Conservation (phyloP, 139 green algal species). For the Eudorina sp. region DNA sequence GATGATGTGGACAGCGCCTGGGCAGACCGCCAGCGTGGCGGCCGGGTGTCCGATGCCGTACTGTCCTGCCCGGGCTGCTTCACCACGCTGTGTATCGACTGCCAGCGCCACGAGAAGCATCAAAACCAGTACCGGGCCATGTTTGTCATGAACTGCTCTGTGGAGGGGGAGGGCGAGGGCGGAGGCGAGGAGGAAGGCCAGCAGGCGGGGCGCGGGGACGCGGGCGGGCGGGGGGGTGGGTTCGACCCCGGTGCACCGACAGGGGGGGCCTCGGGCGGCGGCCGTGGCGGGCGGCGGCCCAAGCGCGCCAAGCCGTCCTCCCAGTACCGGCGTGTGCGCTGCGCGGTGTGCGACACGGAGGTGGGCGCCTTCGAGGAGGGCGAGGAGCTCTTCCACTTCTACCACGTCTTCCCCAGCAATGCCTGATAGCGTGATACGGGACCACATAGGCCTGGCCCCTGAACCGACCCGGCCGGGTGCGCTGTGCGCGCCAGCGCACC, state of each 20-base stretch:
- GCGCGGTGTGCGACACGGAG: conserved; percentile 63
- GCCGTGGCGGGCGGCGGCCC: not conserved
- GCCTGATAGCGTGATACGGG: too few species aligned
- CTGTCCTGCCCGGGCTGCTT: conserved; percentile 82
- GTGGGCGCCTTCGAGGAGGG: conserved; percentile 53
- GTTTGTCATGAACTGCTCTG: conserved; percentile 81
- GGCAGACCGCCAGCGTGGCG: conserved; percentile 53
- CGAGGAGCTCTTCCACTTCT: conserved; percentile 71
- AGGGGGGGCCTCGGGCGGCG: not conserved
- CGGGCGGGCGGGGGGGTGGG: not conserved
- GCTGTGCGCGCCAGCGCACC: too few species aligned
- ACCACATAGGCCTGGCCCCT: too few species aligned
- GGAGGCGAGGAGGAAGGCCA: not conserved
- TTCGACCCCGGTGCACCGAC: too few species aligned
- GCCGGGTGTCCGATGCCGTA: conserved; percentile 72
- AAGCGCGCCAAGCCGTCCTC: conserved; percentile 27
- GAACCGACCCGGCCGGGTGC: too few species aligned
- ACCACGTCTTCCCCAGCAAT: conserved; percentile 67
- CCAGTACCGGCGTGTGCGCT: conserved; percentile 54
- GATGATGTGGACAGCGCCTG: conserved; percentile 70
- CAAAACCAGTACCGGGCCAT: conserved; percentile 76
- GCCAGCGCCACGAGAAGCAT: conserved; percentile 74
- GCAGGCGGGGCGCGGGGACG: not conserved
- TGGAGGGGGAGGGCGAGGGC: conserved; percentile 34
- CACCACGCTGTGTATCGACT: conserved; percentile 83